Evolutionary conservation across 306 rosid species (phyloP), one percentile per base, ranked within the genome.

Genomic region (Fragaria nilgerrensis): DNA sequence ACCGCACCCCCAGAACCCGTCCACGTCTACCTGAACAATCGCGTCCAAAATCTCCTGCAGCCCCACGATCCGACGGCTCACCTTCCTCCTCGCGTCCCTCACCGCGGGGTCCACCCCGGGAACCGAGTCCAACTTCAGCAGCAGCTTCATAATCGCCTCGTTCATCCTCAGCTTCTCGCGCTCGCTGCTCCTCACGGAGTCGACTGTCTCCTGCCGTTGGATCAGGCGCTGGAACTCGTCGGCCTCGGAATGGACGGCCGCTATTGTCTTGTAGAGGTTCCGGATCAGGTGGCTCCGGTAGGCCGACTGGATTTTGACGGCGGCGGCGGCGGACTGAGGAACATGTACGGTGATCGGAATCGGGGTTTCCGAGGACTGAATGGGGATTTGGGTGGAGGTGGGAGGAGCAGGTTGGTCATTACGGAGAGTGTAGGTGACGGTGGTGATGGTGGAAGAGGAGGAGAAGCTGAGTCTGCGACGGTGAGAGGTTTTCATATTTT

Each of bases 191-290:
- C 97, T 89, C 3, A 94, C 84, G 22, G 93, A 91, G 80, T 94
- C 98, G n/a, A 94, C 96, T 0, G 97, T 94, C 34, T 94, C 97
- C 89, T 94, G 98, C 43, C 86, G 90, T 47, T 94, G 97, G 86
- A 94, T 94, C 29, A 83, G 69, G 58, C 85, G 80, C 59, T 90
- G 90, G 13, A 90, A 85, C 25, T 32, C 78, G 53, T 89, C 85
- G 73, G 98, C 89, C 62, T 90, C 96, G 62, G 83, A 80, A 62
- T 88, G 81, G 72, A 85, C 91, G 78, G 88, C 74, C 2, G 87
- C 45, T 79, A 94, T 92, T 56, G 70, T 86, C 20, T 73, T 87
- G 89, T 77, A 89, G 56, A 85, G 93, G 45, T 32, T 20, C 62
- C 98, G 97, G 85, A 90, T 84, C 68, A 75, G 76, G 91, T 88